Conservation (phyloP, 257 asterid genomes). For the Paulownia fortunei region DNA sequence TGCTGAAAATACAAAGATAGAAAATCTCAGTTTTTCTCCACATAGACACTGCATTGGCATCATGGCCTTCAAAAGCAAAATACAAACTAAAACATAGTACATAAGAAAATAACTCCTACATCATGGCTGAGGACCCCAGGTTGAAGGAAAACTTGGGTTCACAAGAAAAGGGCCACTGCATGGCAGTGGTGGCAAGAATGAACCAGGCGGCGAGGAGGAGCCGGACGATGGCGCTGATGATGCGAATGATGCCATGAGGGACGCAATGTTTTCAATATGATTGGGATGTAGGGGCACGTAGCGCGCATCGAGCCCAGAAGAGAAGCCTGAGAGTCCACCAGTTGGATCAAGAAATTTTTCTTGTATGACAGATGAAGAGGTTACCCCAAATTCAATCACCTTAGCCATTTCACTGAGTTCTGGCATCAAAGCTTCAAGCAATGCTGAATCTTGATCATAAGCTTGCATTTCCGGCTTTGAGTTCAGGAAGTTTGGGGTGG, state of each 20-base stretch:
- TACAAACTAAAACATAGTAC: background rate
- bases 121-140: constrained; percentile 36
- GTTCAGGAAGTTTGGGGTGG: background rate
- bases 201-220: background rate
- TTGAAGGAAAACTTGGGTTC: constrained; percentile 15
- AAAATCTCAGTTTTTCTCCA: background rate
- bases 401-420: constrained; percentile 34
- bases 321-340: background rate
- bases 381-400: constrained; percentile 17
- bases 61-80: background rate
- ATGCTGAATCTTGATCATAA: constrained; percentile 30
- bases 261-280: constrained; percentile 40
- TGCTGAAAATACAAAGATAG: constrained; percentile 7
- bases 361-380: constrained; percentile 14
- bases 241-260: constrained; percentile 38
- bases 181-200: constrained; percentile 27
- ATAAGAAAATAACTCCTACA: background rate
- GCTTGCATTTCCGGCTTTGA: background rate
- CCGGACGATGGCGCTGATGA: constrained; percentile 10
- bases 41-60: constrained; percentile 6
- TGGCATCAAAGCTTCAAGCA: constrained; percentile 37
- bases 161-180: background rate
- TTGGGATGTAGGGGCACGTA: constrained; percentile 25
- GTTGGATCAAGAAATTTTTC: constrained; percentile 9
- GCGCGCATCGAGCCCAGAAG: background rate